Evolutionary conservation across 2,329 filamentous ascomycete species (phyloP).

Genomic region (Xylaria arbuscula): DNA sequence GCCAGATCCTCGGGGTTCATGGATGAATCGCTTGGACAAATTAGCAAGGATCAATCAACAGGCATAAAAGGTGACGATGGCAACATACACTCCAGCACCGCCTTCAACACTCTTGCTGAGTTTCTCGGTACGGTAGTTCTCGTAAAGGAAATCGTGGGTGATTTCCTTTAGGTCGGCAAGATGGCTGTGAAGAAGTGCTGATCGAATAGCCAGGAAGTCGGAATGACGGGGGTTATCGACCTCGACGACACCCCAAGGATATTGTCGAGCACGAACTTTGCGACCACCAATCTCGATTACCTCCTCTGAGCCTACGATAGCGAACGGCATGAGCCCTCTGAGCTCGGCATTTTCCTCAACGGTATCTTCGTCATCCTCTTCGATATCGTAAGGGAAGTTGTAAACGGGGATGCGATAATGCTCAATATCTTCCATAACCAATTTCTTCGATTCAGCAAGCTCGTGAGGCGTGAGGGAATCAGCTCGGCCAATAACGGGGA

Average conservation of each 20-base stretch:
- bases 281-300: slow-evolving; percentile 93
- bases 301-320: slow-evolving; percentile 97
- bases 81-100: slow-evolving; percentile 84
- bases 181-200: slow-evolving; percentile 96
- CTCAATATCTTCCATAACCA: slow-evolving; percentile 99
- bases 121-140: slow-evolving; percentile 99
- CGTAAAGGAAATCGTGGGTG: slow-evolving; percentile 99
- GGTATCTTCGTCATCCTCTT: slow-evolving; percentile 99
- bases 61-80: neutral
- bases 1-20: slow-evolving; percentile 99
- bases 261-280: slow-evolving; percentile 93
- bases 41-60: slow-evolving; percentile 46
- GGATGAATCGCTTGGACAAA: slow-evolving; percentile 73
- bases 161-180: slow-evolving; percentile 99
- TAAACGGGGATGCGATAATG: slow-evolving; percentile 99
- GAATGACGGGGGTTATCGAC: slow-evolving; percentile 99
- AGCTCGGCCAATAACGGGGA: slow-evolving; percentile 97
- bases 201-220: slow-evolving; percentile 97
- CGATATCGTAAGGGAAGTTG: slow-evolving; percentile 99
- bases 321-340: slow-evolving; percentile 97
- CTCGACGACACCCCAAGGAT: slow-evolving; percentile 99
- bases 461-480: slow-evolving; percentile 96
- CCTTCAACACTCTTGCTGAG: slow-evolving; percentile 99
- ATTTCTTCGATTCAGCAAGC: slow-evolving; percentile 98
- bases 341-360: slow-evolving; percentile 99